A percentile compares a stretch with the other conserved stretches of the same genome.
These are phyloP conservation scores for Jaapia argillacea DNA, from an alignment of 768 basidiomycete genomes.

Conservation along the genomic window DNA sequence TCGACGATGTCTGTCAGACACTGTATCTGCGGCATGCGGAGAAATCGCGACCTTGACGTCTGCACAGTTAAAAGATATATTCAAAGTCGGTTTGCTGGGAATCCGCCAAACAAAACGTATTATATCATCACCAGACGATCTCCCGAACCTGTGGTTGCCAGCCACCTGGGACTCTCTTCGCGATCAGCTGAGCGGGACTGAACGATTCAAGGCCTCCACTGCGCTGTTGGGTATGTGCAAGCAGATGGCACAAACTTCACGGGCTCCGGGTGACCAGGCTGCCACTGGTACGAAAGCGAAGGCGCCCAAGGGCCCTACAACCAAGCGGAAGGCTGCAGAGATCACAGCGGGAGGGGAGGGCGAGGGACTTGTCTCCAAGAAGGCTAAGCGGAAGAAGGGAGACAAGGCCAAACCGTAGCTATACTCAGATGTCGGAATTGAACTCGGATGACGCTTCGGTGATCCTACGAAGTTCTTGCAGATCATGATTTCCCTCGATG, in stretches of 20 bases:
- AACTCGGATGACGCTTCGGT: too few species aligned
- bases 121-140: constrained; percentile 17
- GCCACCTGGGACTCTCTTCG: constrained; percentile 43
- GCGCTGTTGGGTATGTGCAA: constrained; percentile 54
- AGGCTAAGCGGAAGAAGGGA: constrained; percentile 19
- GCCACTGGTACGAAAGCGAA: background rate
- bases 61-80: constrained; percentile 66
- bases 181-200: constrained; percentile 33
- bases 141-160: constrained; percentile 47
- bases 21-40: constrained; percentile 38
- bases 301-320: constrained; percentile 10
- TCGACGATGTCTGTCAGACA: constrained; percentile 36
- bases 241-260: constrained; percentile 36
- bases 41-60: constrained; percentile 39
- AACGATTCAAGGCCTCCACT: constrained; percentile 53
- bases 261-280: constrained; percentile 1
- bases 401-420: too few species aligned
- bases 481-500: too few species aligned
- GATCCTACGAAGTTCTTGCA: too few species aligned
- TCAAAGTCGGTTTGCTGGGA: constrained; percentile 58
- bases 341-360: constrained; percentile 18
- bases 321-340: constrained; percentile 11
- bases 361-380: too few species aligned
- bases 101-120: constrained; percentile 56
- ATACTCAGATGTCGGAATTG: too few species aligned